A percentile compares a stretch with the other conserved stretches of the same genome.
Conservation (phyloP, 345 rosid species). For the Cochlearia excelsa region DNA sequence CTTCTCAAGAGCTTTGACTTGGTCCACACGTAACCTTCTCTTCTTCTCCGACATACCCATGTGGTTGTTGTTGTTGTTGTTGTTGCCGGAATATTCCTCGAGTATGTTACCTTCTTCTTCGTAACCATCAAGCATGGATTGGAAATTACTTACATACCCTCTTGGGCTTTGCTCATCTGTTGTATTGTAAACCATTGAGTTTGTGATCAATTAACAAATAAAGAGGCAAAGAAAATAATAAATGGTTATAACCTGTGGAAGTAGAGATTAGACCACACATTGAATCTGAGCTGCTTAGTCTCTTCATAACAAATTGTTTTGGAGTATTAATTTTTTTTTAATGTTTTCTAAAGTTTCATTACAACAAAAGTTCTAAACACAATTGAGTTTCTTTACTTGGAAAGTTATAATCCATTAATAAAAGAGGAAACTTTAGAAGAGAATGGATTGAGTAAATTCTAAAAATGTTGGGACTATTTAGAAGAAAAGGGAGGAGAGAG, state of each 20-base stretch:
- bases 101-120: constrained; percentile 68
- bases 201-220: background rate
- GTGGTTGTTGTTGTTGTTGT: constrained; percentile 40
- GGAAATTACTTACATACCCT: constrained; percentile 59
- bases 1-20: constrained; percentile 82
- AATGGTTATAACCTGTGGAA: constrained; percentile 47
- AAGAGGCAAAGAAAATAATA: background rate
- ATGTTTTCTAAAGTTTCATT: background rate
- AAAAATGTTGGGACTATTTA: background rate
- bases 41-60: constrained; percentile 64
- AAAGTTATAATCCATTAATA: constrained; percentile 35
- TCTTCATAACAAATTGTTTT: constrained; percentile 53
- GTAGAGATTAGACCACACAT: constrained; percentile 77
- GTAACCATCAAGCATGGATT: constrained; percentile 70
- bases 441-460: no score
- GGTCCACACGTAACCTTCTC: constrained; percentile 65
- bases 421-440: constrained; percentile 5
- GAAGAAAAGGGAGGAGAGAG: background rate
- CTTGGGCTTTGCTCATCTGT: constrained; percentile 71
- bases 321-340: background rate
- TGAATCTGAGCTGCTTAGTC: constrained; percentile 84
- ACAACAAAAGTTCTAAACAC: constrained; percentile 29
- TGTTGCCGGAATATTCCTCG: constrained; percentile 54
- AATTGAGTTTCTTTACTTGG: constrained; percentile 34
- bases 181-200: background rate